Base-by-base conservation (phyloP, 805 yeast genomes). In the Nakazawaea populi region DNA sequence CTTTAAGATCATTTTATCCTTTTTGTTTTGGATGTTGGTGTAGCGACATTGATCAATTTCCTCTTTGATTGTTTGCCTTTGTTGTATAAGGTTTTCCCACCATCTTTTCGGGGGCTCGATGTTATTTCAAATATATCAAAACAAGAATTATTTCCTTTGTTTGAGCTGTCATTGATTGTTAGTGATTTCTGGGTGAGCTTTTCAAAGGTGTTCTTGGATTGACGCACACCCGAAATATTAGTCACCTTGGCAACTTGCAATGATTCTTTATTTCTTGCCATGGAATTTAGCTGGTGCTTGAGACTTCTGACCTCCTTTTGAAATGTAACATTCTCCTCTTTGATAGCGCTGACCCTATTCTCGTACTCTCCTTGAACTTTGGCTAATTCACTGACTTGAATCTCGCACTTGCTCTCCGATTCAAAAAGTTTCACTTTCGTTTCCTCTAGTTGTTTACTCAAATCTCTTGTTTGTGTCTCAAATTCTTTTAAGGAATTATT, bases 1-100 rank as follows among this genome's bases (percentile, higher is more conserved):
- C 37, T 67, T 37, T 37, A 18, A 51, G 66, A 48, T 52, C 35
- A 37, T 29, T 27, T 14, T 12, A 38, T 3, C 8, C 6, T 34
- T 7, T 6, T 30, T 35, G 34, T 36, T 27, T 44, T 44, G 10
- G 6, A 31, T 30, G 8, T 38, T 8, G 31, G 12, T 6, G 28
- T 14, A 10, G 35, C 8, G 3, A 29, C 36, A 38, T 38, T 31
- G n/a, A 46, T 39, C 14, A 46, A 31, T 29, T 37, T 39, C 10
- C 42, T 46, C 43, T 38, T 39, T 12, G 41, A 24, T 30, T 10
- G 24, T 12, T 6, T 11, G 30, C 30, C 24, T 34, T 35, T 44
- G 7, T 32, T 42, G 24, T 32, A 18, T 12, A 34, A 34, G 5
- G 40, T 12, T 34, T 44, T 44, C 5, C 14, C 7, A 7, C 35